Evolutionary conservation across 176 grass and related monocot species (phyloP).

Genomic region (Coix lacrymajobi): DNA sequence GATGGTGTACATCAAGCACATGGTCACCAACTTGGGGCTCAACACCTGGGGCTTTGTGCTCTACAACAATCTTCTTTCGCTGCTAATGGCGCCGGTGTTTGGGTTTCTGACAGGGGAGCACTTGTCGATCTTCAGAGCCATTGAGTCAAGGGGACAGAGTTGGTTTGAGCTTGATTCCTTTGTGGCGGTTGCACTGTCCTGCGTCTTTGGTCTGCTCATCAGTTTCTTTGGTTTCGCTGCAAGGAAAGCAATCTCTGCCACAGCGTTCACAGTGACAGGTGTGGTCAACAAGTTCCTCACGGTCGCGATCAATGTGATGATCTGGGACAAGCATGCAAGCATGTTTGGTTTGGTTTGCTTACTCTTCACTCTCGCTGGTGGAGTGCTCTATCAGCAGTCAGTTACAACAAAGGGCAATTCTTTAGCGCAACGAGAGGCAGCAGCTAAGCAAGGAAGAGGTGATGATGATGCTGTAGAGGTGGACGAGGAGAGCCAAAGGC

Average conservation of each 20-base stretch:
- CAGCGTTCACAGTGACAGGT: constrained; percentile 67
- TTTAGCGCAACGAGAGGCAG: constrained; percentile 10
- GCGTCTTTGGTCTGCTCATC: constrained; percentile 73
- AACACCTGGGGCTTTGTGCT: constrained; percentile 75
- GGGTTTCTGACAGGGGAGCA: constrained; percentile 65
- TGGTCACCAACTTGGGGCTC: constrained; percentile 64
- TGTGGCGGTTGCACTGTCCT: constrained; percentile 51
- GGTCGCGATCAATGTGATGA: constrained; percentile 74
- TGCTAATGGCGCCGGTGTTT: constrained; percentile 53
- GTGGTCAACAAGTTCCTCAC: constrained; percentile 81
- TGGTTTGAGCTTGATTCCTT: constrained; percentile 62
- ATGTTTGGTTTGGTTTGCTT: constrained; percentile 53
- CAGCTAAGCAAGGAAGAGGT: neutral
- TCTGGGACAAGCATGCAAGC: constrained; percentile 74
- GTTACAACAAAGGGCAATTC: constrained; percentile 42
- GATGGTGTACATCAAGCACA: constrained; percentile 84
- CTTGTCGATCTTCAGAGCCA: constrained; percentile 41
- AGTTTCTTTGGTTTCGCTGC: constrained; percentile 79
- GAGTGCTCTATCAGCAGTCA: constrained; percentile 73
- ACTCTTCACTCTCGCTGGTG: constrained; percentile 58
- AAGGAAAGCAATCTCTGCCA: constrained; percentile 65
- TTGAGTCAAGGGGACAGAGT: constrained; percentile 42
- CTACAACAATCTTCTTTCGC: constrained; percentile 67
- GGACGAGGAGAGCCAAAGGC: constrained; percentile 46
- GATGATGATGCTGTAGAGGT: neutral